phyloP scores from a whole-genome alignment of 2,329 filamentous ascomycete species.

The Diaporthe citrichinensis region DNA sequence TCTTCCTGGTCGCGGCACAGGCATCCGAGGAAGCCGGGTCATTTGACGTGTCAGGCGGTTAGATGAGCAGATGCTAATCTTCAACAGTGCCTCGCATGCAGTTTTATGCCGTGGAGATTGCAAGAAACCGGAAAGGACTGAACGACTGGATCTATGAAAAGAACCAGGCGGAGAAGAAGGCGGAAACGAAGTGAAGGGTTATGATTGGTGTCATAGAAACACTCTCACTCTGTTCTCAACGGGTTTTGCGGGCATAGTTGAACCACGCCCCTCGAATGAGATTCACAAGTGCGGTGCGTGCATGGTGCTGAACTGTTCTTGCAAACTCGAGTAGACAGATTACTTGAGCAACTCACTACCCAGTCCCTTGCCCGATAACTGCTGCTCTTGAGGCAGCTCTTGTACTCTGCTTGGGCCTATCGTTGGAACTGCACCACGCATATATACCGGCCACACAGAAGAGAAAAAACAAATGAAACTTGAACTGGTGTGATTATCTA shows the following conservation, averaged over 20 bases:
- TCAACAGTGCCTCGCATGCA: conserved; percentile 74
- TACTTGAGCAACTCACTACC: background rate
- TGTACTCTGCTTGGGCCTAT: no score
- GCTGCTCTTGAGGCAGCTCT: no score
- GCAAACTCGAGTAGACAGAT: background rate
- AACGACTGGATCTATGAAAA: conserved; percentile 99
- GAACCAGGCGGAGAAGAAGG: conserved; percentile 74
- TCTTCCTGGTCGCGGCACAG: no score
- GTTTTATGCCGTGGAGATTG: conserved; percentile 85
- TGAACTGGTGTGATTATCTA: no score
- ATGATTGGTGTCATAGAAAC: background rate
- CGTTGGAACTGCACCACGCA: no score
- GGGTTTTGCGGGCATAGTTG: background rate
- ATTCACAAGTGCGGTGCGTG: background rate
- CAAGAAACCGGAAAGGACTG: conserved; percentile 86
- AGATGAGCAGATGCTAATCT: conserved; percentile 44
- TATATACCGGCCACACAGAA: no score
- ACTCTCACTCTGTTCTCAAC: background rate
- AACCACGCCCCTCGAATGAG: background rate
- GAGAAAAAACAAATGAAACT: no score
- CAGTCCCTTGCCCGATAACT: background rate
- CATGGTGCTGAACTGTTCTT: background rate
- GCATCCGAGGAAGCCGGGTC: background rate
- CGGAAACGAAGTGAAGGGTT: conserved; percentile 48
- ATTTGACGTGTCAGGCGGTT: background rate